Percentiles rank a stretch among this genome's conserved stretches.
Conservation (phyloP, 139 green algal genomes). For the Diplosphaera chodatii region DNA sequence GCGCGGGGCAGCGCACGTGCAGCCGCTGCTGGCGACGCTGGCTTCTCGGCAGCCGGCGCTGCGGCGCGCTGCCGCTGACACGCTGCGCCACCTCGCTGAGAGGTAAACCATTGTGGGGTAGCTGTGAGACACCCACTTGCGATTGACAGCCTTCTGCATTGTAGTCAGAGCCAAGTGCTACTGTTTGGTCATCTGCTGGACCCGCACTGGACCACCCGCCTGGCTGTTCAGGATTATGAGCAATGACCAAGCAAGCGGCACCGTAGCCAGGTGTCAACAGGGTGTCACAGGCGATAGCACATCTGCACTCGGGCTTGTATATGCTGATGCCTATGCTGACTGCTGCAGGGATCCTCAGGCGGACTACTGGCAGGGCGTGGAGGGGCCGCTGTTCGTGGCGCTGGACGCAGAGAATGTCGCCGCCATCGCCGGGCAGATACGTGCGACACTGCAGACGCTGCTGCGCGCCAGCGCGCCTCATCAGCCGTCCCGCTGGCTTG, state of each 20-base stretch:
- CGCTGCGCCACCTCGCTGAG: constrained; percentile 78
- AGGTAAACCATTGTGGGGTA: not conserved
- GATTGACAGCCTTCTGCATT: too few relatives aligned
- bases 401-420: constrained; percentile 70
- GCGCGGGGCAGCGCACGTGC: constrained; percentile 51
- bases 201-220: too few relatives aligned
- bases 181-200: too few relatives aligned
- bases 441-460: constrained; percentile 50
- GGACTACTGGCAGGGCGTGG: constrained; percentile 33
- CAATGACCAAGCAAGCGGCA: too few relatives aligned
- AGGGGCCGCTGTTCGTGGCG: constrained; percentile 69
- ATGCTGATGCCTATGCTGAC: too few relatives aligned
- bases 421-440: constrained; percentile 39
- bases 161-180: too few relatives aligned
- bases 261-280: too few relatives aligned
- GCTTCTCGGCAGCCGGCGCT: constrained; percentile 64
- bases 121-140: too few relatives aligned
- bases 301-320: too few relatives aligned
- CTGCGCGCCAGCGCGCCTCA: constrained; percentile 31
- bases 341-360: constrained; percentile 10
- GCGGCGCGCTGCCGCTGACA: constrained; percentile 70
- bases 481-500: constrained; percentile 55
- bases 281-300: too few relatives aligned
- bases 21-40: constrained; percentile 58
- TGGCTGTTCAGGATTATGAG: too few relatives aligned